Percentiles rank a stretch among this genome's conserved stretches.
Evolutionary conservation across 495 filamentous ascomycete genomes (phyloP).

Genomic region (Alectoria sarmentosa): DNA sequence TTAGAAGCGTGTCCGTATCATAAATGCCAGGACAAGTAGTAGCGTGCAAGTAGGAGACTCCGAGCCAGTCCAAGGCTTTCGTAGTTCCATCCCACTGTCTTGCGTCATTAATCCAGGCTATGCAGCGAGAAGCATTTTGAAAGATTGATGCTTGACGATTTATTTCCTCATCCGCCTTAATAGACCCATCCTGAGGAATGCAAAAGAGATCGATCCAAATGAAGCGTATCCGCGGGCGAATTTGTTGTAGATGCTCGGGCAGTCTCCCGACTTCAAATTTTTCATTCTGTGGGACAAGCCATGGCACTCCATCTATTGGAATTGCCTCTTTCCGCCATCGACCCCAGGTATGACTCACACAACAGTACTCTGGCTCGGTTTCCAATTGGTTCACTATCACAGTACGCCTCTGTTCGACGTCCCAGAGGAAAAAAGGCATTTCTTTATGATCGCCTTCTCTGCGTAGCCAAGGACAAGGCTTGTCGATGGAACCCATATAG

Average conservation of each 20-base stretch:
- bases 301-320: neutral
- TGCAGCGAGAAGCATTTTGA: conserved; percentile 1
- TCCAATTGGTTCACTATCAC: neutral
- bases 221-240: neutral
- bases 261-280: neutral
- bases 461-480: neutral
- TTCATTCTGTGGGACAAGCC: neutral
- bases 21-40: neutral
- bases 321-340: conserved; percentile 4
- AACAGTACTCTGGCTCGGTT: neutral
- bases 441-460: neutral
- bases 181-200: conserved; percentile 9
- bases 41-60: neutral
- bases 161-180: neutral
- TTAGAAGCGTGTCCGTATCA: neutral
- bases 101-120: conserved; percentile 9
- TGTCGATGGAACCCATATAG: neutral
- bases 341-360: conserved; percentile 12
- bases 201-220: conserved; percentile 13
- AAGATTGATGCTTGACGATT: neutral
- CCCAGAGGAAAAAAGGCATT: neutral
- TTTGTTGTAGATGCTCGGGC: neutral
- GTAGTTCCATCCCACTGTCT: neutral
- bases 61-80: conserved; percentile 4
- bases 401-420: neutral